These are phyloP conservation scores for Debaryomyces psychrophilus DNA, from an alignment of 1,139 yeast genomes.

Conservation along the genomic window DNA sequence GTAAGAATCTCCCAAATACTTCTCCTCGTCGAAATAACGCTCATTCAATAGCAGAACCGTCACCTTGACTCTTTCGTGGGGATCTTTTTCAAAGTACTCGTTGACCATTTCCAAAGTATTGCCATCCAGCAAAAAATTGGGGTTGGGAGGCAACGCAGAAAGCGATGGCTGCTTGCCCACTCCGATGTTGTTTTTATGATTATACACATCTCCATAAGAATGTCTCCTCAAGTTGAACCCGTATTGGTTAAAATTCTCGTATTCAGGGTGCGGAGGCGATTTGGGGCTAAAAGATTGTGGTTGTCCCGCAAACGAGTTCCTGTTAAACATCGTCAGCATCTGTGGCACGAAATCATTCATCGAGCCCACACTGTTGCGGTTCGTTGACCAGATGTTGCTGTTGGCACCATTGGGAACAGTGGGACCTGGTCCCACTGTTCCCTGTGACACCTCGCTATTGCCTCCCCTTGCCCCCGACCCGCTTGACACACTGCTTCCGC, in stretches of 20 bases:
- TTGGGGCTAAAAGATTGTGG: conserved; percentile 11
- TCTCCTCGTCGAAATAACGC: conserved; percentile 31
- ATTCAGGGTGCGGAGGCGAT: conserved; percentile 12
- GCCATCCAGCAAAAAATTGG: conserved; percentile 11
- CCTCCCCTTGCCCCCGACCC: not conserved
- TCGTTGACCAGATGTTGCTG: conserved; percentile 4
- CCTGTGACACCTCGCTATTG: not conserved
- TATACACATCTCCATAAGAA: conserved; percentile 29
- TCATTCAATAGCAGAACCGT: conserved; percentile 28
- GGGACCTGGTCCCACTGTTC: not conserved
- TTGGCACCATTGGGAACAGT: conserved; percentile 1
- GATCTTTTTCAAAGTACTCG: conserved; percentile 43
- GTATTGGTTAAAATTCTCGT: conserved; percentile 13
- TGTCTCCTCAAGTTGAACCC: conserved; percentile 27
- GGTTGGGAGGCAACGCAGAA: conserved; percentile 4
- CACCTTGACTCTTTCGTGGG: conserved; percentile 47
- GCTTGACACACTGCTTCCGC: conserved; percentile 1
- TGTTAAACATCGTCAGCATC: conserved; percentile 2
- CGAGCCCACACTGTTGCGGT: not conserved
- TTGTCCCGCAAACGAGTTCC: conserved; percentile 7
- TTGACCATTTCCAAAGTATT: conserved; percentile 28
- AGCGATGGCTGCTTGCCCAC: conserved; percentile 3
- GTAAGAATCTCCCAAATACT: conserved; percentile 33
- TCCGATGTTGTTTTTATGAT: not conserved
- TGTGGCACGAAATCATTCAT: conserved; percentile 4